These are phyloP conservation scores for Jimgerdemannia lactiflua DNA, from an alignment of 192 early-diverging fungal species.

Conservation along the genomic window DNA sequence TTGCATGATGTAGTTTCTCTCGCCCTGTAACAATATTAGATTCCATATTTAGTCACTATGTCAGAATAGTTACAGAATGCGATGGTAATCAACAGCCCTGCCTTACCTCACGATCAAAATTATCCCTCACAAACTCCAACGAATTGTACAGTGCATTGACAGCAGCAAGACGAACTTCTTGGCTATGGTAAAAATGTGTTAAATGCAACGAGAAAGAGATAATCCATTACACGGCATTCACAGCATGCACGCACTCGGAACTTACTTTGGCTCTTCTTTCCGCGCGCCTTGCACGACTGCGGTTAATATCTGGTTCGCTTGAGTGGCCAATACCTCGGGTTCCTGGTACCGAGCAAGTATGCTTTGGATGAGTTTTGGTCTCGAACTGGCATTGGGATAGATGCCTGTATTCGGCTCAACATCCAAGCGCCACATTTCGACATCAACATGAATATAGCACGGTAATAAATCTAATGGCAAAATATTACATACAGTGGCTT, in stretches of 20 bases:
- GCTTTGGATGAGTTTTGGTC: too few species aligned
- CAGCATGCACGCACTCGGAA: background rate
- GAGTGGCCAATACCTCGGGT: slow-evolving; percentile 72
- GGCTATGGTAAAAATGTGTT: slow-evolving; percentile 33
- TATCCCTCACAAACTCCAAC: slow-evolving; percentile 90
- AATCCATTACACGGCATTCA: background rate
- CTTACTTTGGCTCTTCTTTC: slow-evolving; percentile 80
- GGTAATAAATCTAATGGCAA: background rate
- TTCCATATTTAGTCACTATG: background rate
- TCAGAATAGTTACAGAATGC: background rate
- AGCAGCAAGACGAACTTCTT: slow-evolving; percentile 86
- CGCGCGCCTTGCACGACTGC: slow-evolving; percentile 95
- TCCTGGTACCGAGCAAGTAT: slow-evolving; percentile 38
- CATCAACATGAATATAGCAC: background rate
- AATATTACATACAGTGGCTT: slow-evolving; percentile 68
- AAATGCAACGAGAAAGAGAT: slow-evolving; percentile 15
- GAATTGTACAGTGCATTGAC: slow-evolving; percentile 92
- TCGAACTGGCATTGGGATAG: too few species aligned
- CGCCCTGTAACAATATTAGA: slow-evolving; percentile 43
- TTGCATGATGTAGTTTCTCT: slow-evolving; percentile 99
- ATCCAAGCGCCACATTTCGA: too few species aligned
- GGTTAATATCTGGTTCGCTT: slow-evolving; percentile 91
- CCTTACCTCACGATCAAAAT: slow-evolving; percentile 86
- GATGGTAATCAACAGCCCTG: background rate
- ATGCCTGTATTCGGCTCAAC: too few species aligned